Evolutionary conservation across 345 rosid species (phyloP).

Genomic region (Orychophragmus violaceus): DNA sequence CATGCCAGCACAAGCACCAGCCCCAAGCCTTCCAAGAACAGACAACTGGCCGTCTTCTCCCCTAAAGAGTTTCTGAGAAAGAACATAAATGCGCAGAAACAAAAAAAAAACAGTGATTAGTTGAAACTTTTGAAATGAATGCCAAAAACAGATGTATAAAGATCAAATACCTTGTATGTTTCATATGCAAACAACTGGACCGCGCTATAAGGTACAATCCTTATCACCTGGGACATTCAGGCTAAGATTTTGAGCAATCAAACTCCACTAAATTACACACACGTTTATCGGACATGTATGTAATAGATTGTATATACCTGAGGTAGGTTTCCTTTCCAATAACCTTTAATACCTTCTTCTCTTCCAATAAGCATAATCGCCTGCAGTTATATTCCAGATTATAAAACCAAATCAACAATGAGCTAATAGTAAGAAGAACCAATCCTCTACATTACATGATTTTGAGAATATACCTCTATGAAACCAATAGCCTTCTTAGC

Average conservation of each 20-base stretch:
- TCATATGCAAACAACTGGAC: constrained; percentile 95
- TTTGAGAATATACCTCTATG: constrained; percentile 51
- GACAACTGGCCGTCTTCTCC: constrained; percentile 78
- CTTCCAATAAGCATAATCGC: constrained; percentile 70
- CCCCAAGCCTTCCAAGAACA: constrained; percentile 86
- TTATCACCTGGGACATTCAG: constrained; percentile 59
- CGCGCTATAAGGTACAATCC: constrained; percentile 88
- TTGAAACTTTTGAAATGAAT: constrained; percentile 2
- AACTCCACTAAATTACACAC: neutral
- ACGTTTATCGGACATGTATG: neutral
- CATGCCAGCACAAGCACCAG: constrained; percentile 99
- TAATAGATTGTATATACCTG: constrained; percentile 51
- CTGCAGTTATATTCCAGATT: constrained; percentile 33
- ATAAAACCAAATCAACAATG: neutral
- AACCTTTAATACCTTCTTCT: constrained; percentile 93
- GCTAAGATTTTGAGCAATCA: constrained; percentile 8
- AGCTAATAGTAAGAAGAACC: neutral
- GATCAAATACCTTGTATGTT: constrained; percentile 61
- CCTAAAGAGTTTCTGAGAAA: constrained; percentile 62
- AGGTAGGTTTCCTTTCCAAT: constrained; percentile 98
- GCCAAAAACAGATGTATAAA: neutral
- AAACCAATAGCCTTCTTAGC: constrained; percentile 86
- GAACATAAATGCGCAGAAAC: constrained; percentile 8
- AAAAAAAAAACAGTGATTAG: neutral
- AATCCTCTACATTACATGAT: neutral